Evolutionary conservation across 78 protist species (phyloP), one percentile per base, ranked within the genome.

Genomic region (Dictyostelium discoideum): DNA sequence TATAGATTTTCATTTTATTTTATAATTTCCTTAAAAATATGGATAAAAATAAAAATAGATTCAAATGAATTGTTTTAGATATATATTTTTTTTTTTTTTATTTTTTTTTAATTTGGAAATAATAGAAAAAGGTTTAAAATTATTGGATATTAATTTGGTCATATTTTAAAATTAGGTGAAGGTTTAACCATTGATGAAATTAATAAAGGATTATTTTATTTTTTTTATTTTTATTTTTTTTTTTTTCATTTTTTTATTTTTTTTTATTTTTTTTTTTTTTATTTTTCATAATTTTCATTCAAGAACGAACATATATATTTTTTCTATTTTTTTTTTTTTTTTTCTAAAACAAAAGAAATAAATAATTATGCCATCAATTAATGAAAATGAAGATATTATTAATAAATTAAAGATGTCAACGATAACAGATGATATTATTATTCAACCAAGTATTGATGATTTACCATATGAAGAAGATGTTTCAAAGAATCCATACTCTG

Each of bases 391-490:
- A 7, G 39, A 69, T 79, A 67, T 22, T 67, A 9, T 20, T 69
- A 26, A 69, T 69, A 69, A 69, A 69, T 26, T 69, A 29, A 69
- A 69, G 18, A 60, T 60, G 69, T 14, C 69, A 60, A 60, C 26
- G 3, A 14, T 60, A 60, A 60, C 69, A 20, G 72, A 20, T 54
- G 54, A 50, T 50, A 50, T 39, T 22, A 7, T 29, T 48, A 50
- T 82, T 54, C 50, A 60, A 60, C 87, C 87, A 22, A 60, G 54
- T 9, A n/a, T 84, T n/a, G 97, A 95, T 22, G 97, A 95, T 80
- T 16, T 90, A 46, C 88, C 95, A 42, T 96, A 92, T 83, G 97
- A 96, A 81, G 98, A 97, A 29, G 98, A 96, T 81, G 80, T 94
- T 16, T 32, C 88, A 24, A 83, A 96, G 26, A 95, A 96, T 67